These are phyloP conservation scores for Russula olivacea DNA, from an alignment of 768 basidiomycete genomes.

Conservation along the genomic window DNA sequence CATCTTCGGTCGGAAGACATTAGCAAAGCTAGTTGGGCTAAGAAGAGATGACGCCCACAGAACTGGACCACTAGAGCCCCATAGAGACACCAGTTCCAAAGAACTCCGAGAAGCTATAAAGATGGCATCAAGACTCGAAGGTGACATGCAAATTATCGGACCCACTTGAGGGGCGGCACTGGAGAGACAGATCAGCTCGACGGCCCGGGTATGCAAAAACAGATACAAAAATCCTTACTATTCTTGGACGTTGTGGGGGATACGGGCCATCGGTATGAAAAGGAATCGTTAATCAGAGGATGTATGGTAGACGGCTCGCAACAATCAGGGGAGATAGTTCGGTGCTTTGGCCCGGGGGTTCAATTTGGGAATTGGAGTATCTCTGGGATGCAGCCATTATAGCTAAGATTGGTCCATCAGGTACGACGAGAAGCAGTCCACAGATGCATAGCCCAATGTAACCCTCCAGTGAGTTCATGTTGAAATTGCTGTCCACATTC, in stretches of 20 bases:
- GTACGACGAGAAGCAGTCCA: background rate
- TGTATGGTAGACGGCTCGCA: background rate
- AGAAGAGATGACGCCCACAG: constrained; percentile 24
- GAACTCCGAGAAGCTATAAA: background rate
- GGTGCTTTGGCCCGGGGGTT: background rate
- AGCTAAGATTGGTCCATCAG: background rate
- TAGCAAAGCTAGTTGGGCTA: background rate
- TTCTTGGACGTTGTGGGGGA: background rate
- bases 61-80: constrained; percentile 31
- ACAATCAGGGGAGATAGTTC: background rate
- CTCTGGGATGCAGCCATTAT: background rate
- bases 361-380: too few relatives aligned
- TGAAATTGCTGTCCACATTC: background rate
- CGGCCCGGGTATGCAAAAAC: too few relatives aligned
- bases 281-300: background rate
- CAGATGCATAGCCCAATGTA: background rate
- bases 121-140: background rate
- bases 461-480: background rate
- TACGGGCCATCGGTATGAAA: background rate
- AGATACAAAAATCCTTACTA: background rate
- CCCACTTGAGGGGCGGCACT: constrained; percentile 12
- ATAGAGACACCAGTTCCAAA: constrained; percentile 30
- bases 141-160: background rate
- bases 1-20: background rate
- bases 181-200: background rate